These are phyloP conservation scores for Malassezia japonica DNA, from an alignment of 1,284 basidiomycete species.

Conservation along the genomic window DNA sequence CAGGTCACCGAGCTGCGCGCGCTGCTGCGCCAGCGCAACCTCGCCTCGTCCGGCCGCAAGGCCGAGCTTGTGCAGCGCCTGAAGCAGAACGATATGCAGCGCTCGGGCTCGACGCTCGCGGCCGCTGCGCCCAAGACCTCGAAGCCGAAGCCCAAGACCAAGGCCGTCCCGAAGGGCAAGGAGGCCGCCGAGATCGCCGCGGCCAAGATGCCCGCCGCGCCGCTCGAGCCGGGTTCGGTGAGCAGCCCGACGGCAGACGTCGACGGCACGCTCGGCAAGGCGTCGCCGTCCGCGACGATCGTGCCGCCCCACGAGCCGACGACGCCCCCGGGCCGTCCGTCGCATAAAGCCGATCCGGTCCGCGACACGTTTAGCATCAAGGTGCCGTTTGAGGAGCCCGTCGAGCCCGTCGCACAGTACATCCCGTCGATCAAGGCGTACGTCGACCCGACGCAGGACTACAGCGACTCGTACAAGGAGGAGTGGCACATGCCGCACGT, in stretches of 20 bases:
- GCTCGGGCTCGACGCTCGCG: slow-evolving; percentile 34
- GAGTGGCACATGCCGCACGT: slow-evolving; percentile 9
- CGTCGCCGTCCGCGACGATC: slow-evolving; percentile 17
- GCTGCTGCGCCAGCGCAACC: slow-evolving; percentile 35
- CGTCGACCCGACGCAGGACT: slow-evolving; percentile 4
- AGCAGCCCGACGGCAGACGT: slow-evolving; percentile 23
- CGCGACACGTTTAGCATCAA: slow-evolving; percentile 33
- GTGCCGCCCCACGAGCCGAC: slow-evolving; percentile 15
- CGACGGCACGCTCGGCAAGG: slow-evolving; percentile 18
- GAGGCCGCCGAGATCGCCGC: slow-evolving; percentile 18
- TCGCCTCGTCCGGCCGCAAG: slow-evolving; percentile 32
- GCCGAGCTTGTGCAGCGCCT: slow-evolving; percentile 37
- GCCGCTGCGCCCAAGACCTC: slow-evolving; percentile 13
- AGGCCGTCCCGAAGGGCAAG: slow-evolving; percentile 18
- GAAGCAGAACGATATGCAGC: slow-evolving; percentile 27
- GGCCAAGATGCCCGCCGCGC: slow-evolving; percentile 20
- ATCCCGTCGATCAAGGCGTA: slow-evolving; percentile 11
- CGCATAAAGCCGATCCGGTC: slow-evolving; percentile 22
- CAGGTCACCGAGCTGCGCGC: slow-evolving; percentile 32
- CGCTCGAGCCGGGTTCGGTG: slow-evolving; percentile 28
- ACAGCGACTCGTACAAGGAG: slow-evolving; percentile 3
- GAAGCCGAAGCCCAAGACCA: slow-evolving; percentile 7
- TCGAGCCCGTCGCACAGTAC: slow-evolving; percentile 19
- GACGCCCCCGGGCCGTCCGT: slow-evolving; percentile 29
- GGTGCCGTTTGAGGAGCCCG: slow-evolving; percentile 28